Percentiles rank a stretch among this genome's conserved stretches.
Conservation (phyloP, 1,139 yeast genomes). For the Blastobotrys ciferrii region DNA sequence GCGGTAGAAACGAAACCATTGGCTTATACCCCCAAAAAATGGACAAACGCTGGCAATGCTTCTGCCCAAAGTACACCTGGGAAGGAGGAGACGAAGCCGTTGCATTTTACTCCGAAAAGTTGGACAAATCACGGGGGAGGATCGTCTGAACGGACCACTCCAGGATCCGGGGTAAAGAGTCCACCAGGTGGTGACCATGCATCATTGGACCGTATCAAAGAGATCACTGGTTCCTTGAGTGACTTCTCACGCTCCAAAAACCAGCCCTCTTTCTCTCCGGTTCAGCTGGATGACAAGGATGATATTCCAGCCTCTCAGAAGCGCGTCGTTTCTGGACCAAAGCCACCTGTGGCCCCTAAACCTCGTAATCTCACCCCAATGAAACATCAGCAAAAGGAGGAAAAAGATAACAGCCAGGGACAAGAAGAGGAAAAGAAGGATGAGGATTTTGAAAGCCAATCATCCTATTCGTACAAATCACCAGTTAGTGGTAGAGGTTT, state of each 20-base stretch:
- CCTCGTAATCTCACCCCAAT: constrained; percentile 17
- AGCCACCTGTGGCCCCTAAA: constrained; percentile 21
- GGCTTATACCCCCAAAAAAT: too few relatives aligned
- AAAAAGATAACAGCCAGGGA: constrained; percentile 7
- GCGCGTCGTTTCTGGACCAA: constrained; percentile 14
- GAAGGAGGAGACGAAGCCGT: too few relatives aligned
- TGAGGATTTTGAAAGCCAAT: background rate
- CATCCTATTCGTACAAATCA: background rate
- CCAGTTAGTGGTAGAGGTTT: constrained; percentile 1
- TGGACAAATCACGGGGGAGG: background rate
- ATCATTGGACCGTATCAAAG: background rate
- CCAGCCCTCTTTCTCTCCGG: background rate
- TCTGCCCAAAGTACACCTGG: background rate
- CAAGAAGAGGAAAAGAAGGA: constrained; percentile 9
- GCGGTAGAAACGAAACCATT: too few relatives aligned
- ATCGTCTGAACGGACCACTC: background rate
- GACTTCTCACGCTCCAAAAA: background rate
- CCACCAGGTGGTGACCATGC: background rate
- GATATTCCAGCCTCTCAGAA: constrained; percentile 8
- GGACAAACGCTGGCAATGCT: background rate
- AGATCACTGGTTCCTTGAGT: constrained; percentile 1
- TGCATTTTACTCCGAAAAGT: too few relatives aligned
- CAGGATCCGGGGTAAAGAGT: background rate
- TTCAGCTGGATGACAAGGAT: constrained; percentile 1
- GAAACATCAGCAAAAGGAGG: constrained; percentile 6